A percentile compares a stretch with the other conserved stretches of the same genome.
These are phyloP conservation scores for Mycena rebaudengoi DNA, from an alignment of 768 basidiomycete species.

Conservation along the genomic window DNA sequence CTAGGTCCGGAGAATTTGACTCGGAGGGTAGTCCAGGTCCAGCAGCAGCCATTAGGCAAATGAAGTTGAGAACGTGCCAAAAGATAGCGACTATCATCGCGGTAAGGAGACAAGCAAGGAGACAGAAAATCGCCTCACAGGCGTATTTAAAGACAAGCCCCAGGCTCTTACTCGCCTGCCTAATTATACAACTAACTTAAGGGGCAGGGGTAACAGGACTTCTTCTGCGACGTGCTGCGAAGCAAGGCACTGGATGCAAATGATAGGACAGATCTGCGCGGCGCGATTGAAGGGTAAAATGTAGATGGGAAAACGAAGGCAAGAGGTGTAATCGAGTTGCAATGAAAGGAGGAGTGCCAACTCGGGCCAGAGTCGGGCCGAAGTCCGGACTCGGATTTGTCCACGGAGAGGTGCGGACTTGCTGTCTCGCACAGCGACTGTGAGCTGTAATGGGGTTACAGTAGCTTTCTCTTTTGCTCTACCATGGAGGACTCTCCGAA, in stretches of 20 bases:
- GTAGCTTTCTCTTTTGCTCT: neutral
- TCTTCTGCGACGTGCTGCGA: neutral
- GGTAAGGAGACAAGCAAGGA: neutral
- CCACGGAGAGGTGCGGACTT: neutral
- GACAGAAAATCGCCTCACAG: neutral
- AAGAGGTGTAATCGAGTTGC: no score
- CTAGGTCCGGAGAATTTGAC: constrained; percentile 55
- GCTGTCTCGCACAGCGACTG: neutral
- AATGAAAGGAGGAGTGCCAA: no score
- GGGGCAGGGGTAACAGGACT: no score
- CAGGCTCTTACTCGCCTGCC: constrained; percentile 1
- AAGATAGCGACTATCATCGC: neutral
- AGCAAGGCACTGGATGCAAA: neutral
- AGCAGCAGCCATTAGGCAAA: constrained; percentile 25
- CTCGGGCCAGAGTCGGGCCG: no score
- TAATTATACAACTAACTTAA: neutral
- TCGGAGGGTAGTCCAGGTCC: neutral
- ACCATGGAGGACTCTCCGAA: constrained; percentile 11
- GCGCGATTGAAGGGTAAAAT: no score
- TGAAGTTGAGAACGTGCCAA: neutral
- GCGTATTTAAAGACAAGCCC: neutral
- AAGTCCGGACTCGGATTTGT: neutral
- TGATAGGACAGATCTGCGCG: no score
- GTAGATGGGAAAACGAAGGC: no score
- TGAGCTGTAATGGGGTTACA: neutral